Conservation (phyloP, 2,329 filamentous ascomycete genomes). For the Esteya vermicola region DNA sequence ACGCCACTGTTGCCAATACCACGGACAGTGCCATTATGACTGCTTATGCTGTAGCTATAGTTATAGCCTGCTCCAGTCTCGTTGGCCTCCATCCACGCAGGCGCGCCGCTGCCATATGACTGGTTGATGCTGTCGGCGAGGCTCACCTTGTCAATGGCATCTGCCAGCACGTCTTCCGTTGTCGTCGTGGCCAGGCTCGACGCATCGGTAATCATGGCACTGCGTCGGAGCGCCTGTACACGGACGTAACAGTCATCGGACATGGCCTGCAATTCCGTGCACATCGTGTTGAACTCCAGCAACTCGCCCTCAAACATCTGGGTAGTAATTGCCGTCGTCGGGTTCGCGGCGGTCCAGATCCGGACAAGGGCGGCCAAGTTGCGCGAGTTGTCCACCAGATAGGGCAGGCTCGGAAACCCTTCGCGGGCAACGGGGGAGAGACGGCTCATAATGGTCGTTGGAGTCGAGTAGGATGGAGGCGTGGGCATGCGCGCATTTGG, state of each 20-base stretch:
- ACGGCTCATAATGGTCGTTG: conserved; percentile 75
- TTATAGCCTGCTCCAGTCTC: background rate
- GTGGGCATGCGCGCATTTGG: conserved; percentile 30
- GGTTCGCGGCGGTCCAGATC: conserved; percentile 54
- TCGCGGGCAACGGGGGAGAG: conserved; percentile 70
- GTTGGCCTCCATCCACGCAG: conserved; percentile 7
- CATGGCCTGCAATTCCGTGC: conserved; percentile 32
- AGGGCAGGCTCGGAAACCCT: conserved; percentile 85
- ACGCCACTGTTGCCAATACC: background rate
- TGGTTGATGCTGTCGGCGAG: conserved; percentile 22
- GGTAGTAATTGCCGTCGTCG: conserved; percentile 15
- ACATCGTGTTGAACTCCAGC: conserved; percentile 36
- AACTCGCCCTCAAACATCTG: conserved; percentile 36
- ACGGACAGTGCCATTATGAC: background rate
- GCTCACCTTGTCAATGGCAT: conserved; percentile 31
- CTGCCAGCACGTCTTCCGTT: conserved; percentile 22
- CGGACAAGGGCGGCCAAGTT: conserved; percentile 75
- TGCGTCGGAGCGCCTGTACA: conserved; percentile 30
- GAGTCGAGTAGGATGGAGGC: conserved; percentile 81
- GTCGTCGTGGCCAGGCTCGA: conserved; percentile 9
- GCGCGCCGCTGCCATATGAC: conserved; percentile 18
- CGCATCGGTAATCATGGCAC: conserved; percentile 19
- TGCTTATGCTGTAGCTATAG: background rate
- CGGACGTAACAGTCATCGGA: conserved; percentile 36
- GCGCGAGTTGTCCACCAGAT: conserved; percentile 77